phyloP scores from a whole-genome alignment of 73 alveolate species.

The Stentor coeruleus region DNA sequence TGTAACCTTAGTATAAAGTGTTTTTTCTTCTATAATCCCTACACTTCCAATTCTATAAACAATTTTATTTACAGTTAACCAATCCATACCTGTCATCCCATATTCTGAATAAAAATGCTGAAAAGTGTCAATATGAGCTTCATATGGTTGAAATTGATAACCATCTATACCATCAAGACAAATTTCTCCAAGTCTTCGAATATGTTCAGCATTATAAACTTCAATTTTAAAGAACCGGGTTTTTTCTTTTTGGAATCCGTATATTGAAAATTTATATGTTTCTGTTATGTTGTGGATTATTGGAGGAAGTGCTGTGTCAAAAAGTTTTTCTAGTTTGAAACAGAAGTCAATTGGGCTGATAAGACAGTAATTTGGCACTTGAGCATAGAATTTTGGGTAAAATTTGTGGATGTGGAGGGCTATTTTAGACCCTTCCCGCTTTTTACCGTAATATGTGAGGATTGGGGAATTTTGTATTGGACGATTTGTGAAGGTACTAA shows the following conservation, averaged over 20 bases:
- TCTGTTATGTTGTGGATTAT: constrained; percentile 62
- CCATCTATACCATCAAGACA: constrained; percentile 53
- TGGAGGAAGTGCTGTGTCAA: constrained; percentile 19
- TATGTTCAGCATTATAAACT: constrained; percentile 60
- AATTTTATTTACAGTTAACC: constrained; percentile 36
- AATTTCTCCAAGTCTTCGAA: constrained; percentile 56
- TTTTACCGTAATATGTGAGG: not conserved
- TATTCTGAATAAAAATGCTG: constrained; percentile 82
- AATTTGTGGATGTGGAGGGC: not conserved
- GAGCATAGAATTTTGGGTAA: constrained; percentile 7
- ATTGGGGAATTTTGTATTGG: not conserved
- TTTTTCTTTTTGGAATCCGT: constrained; percentile 70
- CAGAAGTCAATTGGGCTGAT: not conserved
- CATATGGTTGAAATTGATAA: constrained; percentile 70
- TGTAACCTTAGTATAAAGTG: not conserved
- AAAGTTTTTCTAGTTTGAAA: not conserved
- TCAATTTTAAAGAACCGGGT: constrained; percentile 69
- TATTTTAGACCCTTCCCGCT: not conserved
- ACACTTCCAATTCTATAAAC: not conserved
- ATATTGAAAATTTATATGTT: constrained; percentile 61
- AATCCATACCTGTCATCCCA: constrained; percentile 76
- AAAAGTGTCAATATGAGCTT: constrained; percentile 78
- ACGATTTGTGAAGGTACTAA: not conserved
- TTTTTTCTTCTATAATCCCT: not conserved
- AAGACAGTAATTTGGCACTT: not conserved